These are phyloP conservation scores for Fusarium humuli DNA, from an alignment of 2,329 filamentous ascomycete genomes.

Conservation along the genomic window DNA sequence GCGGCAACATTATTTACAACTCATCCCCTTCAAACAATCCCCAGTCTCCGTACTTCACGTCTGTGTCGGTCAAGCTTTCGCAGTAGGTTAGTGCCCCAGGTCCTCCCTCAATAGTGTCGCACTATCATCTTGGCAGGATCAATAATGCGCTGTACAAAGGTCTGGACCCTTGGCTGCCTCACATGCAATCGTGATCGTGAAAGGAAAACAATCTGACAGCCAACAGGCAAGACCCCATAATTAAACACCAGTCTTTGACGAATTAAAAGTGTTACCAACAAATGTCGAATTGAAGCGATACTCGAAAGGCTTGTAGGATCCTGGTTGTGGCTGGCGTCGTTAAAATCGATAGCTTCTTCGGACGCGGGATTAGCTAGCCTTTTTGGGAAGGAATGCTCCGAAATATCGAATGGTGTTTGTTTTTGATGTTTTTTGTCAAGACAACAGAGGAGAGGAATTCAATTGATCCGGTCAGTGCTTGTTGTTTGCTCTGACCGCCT, in stretches of 20 bases:
- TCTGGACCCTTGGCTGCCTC: constrained; percentile 13
- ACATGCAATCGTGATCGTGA: background rate
- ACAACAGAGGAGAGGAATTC: background rate
- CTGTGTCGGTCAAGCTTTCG: background rate
- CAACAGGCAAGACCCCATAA: background rate
- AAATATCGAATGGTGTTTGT: background rate
- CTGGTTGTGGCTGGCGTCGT: constrained; percentile 15
- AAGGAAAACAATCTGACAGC: background rate
- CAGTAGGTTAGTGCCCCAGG: background rate
- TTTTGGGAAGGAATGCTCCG: background rate
- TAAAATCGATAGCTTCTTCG: constrained; percentile 9
- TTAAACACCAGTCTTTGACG: background rate
- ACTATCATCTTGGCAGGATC: constrained; percentile 12
- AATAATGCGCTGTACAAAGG: constrained; percentile 5
- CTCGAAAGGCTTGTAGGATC: background rate
- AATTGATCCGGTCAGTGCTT: background rate
- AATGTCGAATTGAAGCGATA: background rate
- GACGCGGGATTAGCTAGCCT: background rate
- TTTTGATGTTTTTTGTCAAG: background rate
- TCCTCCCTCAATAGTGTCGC: constrained; percentile 7
- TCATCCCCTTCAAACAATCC: no score
- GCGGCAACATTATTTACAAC: background rate
- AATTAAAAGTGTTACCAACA: background rate
- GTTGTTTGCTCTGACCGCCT: background rate
- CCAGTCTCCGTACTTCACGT: background rate